phyloP scores from a whole-genome alignment of 140 eudicot genomes.

The Ambrosia hybrid region DNA sequence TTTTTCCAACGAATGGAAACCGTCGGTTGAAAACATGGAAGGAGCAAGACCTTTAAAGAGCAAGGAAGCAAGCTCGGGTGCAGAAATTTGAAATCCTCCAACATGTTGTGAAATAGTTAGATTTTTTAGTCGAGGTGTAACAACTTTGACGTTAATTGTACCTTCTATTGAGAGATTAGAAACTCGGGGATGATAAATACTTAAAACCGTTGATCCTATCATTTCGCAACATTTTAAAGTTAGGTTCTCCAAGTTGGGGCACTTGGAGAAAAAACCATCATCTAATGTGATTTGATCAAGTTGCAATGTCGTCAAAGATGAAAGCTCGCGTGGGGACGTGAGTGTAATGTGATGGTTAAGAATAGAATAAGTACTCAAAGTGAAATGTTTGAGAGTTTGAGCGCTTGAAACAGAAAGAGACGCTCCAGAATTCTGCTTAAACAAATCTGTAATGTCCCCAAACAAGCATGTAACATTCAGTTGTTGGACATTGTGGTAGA shows the following conservation, averaged over 20 bases:
- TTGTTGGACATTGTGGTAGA: constrained; percentile 4
- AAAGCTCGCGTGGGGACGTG: background rate
- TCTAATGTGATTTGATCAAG: background rate
- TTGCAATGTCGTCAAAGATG: constrained; percentile 1
- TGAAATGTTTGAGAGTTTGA: background rate
- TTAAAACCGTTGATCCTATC: background rate
- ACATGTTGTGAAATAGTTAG: background rate
- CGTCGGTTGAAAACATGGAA: constrained; percentile 1
- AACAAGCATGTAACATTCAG: background rate
- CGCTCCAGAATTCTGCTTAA: background rate
- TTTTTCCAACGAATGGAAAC: constrained; percentile 19
- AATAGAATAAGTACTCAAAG: background rate
- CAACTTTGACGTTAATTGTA: background rate
- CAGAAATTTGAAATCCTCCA: background rate
- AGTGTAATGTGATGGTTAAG: background rate
- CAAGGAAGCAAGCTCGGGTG: constrained; percentile 7
- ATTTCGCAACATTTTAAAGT: background rate
- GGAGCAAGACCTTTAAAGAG: background rate
- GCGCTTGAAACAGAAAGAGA: background rate
- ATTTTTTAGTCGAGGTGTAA: constrained; percentile 11
- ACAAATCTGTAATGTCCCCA: too few species aligned
- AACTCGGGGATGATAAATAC: constrained; percentile 10
- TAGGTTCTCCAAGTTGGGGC: constrained; percentile 13
- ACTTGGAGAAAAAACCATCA: background rate
- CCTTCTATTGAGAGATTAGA: background rate